Evolutionary conservation across 768 basidiomycete genomes (phyloP).

Genomic region (Phaeotremella fagi): DNA sequence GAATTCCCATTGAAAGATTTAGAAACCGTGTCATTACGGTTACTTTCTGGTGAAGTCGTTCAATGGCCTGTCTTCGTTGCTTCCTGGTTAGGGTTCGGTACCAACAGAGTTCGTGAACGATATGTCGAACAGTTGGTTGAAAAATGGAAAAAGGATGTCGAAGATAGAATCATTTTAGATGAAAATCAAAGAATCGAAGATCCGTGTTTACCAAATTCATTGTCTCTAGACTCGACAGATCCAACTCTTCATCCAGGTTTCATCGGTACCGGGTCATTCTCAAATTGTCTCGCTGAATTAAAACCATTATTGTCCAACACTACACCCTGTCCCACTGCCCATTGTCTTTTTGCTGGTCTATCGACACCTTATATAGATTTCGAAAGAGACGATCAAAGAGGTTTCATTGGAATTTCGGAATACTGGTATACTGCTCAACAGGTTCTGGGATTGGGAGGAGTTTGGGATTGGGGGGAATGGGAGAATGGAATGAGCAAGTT

Average conservation of each 20-base stretch:
- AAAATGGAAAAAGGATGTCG: constrained; percentile 53
- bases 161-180: constrained; percentile 7
- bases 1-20: constrained; percentile 59
- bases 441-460: constrained; percentile 86
- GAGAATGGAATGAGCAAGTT: constrained; percentile 85
- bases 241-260: constrained; percentile 53
- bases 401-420: constrained; percentile 93
- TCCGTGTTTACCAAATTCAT: constrained; percentile 80
- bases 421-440: constrained; percentile 99
- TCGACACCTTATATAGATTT: constrained; percentile 94
- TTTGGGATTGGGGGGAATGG: constrained; percentile 94
- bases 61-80: constrained; percentile 93
- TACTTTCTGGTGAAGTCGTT: constrained; percentile 79
- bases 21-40: constrained; percentile 71
- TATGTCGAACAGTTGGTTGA: constrained; percentile 70
- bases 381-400: constrained; percentile 52
- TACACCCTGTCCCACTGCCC: constrained; percentile 64
- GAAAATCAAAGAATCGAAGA: constrained; percentile 56
- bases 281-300: constrained; percentile 68
- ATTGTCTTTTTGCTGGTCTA: constrained; percentile 91
- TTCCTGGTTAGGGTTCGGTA: constrained; percentile 97
- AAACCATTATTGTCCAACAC: constrained; percentile 77
- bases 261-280: constrained; percentile 84
- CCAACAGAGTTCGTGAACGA: constrained; percentile 91
- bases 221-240: constrained; percentile 58